Base-by-base conservation (phyloP, 1,139 yeast species). In the Yamadazyma diospyri region DNA sequence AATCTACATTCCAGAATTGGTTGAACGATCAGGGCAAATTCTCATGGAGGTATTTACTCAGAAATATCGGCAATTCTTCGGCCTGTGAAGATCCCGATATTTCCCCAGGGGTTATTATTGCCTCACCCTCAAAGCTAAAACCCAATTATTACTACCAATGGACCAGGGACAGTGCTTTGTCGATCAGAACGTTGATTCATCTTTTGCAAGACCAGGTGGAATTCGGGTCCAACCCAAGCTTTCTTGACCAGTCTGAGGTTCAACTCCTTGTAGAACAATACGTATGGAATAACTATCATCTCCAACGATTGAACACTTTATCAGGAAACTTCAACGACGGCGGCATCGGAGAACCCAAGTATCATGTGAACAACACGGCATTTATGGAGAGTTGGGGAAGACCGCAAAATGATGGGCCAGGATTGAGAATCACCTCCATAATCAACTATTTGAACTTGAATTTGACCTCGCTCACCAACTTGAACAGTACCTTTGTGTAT, bases 341-440 rank as follows among this genome's bases (percentile, higher is more conserved):
- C 1, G 88, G 88, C 3, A 65, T 89, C 23, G 97, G 97, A 1
- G 97, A 89, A 52, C 97, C 97, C 4, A 89, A 89, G 53, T 88
- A 83, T 49, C 55, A 71, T 51, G 77, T 79, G 3, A 73, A 86
- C 51, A 80, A 82, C 18, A 50, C 74, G 0, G 66, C 83, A 1
- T 89, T 82, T 47, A 54, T 59, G 11, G 78, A 64, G 2, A 53
- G 63, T 25, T 89, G 97, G 98, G 97, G 97, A 2, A 69, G 98
- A 46, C 98, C 98, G 1, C 98, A 89, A 57, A 72, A 87, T 41
- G 98, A 92, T 55, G 97, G 97, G 0, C 97, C 97, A 0, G 94
- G 94, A 0, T 66, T 89, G 37, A 69, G 97, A 44, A 71, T 80
- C 3, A 69, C 81, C 32, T 70, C 95, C 1, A 69, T 82, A 19